phyloP scores from a whole-genome alignment of 495 filamentous ascomycete species.

The Pseudotulostoma volvatum region DNA sequence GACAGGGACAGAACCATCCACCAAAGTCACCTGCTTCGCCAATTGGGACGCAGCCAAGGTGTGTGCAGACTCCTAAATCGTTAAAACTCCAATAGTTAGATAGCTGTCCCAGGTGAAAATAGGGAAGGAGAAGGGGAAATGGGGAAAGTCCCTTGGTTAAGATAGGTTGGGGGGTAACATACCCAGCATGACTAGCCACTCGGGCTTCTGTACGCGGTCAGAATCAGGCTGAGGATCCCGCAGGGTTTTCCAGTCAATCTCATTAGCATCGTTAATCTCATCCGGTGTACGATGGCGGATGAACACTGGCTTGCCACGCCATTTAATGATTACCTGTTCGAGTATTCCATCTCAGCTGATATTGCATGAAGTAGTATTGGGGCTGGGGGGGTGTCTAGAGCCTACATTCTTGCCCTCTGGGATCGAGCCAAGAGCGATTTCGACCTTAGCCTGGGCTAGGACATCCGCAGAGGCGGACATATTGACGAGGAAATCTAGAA shows the following conservation, averaged over 20 bases:
- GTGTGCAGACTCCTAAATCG: constrained; percentile 94
- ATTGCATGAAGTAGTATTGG: neutral
- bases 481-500: constrained; percentile 92
- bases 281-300: constrained; percentile 89
- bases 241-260: constrained; percentile 55
- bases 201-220: constrained; percentile 91
- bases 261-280: constrained; percentile 76
- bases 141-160: too few relatives aligned
- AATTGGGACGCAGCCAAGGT: constrained; percentile 96
- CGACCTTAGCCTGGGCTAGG: constrained; percentile 97
- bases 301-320: constrained; percentile 99
- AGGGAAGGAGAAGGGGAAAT: neutral
- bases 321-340: constrained; percentile 91
- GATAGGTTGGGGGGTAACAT: too few relatives aligned
- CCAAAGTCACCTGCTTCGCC: constrained; percentile 96
- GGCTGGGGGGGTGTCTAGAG: constrained; percentile 6
- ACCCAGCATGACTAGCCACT: constrained; percentile 99
- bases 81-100: neutral
- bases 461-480: constrained; percentile 99
- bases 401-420: constrained; percentile 99
- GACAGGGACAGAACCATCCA: constrained; percentile 99
- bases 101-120: neutral
- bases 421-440: constrained; percentile 80
- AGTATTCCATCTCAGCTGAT: constrained; percentile 2
- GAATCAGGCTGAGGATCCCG: constrained; percentile 83